Evolutionary conservation across 106 monocot species (phyloP).

Genomic region (Ottelia alismoides): DNA sequence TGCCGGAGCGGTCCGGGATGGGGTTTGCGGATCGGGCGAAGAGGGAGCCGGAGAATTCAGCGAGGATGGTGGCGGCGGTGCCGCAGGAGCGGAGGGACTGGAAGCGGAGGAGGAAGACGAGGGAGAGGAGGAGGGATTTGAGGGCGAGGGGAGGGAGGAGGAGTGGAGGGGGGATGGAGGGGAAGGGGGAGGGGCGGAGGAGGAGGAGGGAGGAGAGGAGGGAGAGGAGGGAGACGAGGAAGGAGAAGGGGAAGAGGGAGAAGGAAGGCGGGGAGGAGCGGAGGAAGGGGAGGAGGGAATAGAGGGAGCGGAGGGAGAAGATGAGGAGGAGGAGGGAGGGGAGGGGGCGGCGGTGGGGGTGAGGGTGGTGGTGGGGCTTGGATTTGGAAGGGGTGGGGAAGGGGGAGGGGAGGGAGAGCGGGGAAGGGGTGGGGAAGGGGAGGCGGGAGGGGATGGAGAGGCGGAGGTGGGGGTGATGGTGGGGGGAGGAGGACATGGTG

Average conservation of each 20-base stretch:
- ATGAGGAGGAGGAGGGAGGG: conserved; percentile 9
- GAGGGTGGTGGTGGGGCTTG: conserved; percentile 1
- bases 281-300: conserved; percentile 8
- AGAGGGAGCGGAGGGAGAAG: conserved; percentile 7
- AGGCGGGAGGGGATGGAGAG: conserved; percentile 4
- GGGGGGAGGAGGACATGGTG: too few relatives aligned
- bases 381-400: not conserved
- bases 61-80: conserved; percentile 22
- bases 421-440: not conserved
- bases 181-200: conserved; percentile 11
- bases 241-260: conserved; percentile 13
- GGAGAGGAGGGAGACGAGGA: conserved; percentile 14
- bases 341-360: conserved; percentile 1
- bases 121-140: conserved; percentile 29
- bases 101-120: conserved; percentile 18
- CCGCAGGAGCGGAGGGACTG: conserved; percentile 18
- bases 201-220: conserved; percentile 9
- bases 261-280: conserved; percentile 10
- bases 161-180: conserved; percentile 13
- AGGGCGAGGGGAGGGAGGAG: conserved; percentile 18
- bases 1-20: not conserved
- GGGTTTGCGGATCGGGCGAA: conserved; percentile 7
- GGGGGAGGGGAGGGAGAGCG: conserved; percentile 1
- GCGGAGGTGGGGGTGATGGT: conserved; percentile 2
- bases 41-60: conserved; percentile 25